phyloP scores from a whole-genome alignment of 23 red algal species.

The Pyropia yezoensis region DNA sequence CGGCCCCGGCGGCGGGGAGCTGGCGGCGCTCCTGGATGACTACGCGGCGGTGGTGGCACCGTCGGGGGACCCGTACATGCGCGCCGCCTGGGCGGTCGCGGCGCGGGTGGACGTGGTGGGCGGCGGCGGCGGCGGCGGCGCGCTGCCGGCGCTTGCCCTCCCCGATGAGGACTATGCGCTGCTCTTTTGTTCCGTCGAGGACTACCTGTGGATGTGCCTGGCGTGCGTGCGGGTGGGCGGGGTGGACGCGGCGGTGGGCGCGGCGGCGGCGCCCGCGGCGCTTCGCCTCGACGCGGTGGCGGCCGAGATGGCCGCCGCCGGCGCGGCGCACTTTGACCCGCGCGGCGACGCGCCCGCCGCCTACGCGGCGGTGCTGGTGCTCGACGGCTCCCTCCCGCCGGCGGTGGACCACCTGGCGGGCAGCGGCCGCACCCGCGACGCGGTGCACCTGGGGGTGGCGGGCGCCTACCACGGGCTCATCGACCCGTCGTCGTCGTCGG shows the following conservation, averaged over 20 bases:
- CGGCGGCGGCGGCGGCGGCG: constrained; percentile 21
- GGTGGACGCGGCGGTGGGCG: constrained; percentile 35
- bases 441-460: constrained; percentile 60
- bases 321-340: constrained; percentile 72
- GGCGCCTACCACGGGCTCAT: constrained; percentile 69
- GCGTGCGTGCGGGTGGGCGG: constrained; percentile 28
- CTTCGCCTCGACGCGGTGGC: constrained; percentile 43
- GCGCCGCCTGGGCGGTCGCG: constrained; percentile 30
- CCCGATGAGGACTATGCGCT: constrained; percentile 56
- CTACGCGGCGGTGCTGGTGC: constrained; percentile 65
- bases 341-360: constrained; percentile 50
- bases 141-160: constrained; percentile 47
- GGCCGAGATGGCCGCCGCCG: constrained; percentile 62
- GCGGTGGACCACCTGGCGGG: constrained; percentile 59
- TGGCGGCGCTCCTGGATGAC: constrained; percentile 10
- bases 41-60: constrained; percentile 9
- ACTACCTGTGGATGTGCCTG: constrained; percentile 86
- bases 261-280: constrained; percentile 21
- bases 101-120: constrained; percentile 71
- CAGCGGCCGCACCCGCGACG: constrained; percentile 28
- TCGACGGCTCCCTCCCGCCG: constrained; percentile 40
- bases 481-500: constrained; percentile 1
- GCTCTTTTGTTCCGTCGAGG: constrained; percentile 80
- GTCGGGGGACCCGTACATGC: constrained; percentile 19
- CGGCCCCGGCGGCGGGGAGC: constrained; percentile 17